Base-by-base conservation (phyloP, 768 basidiomycete genomes). In the Lactifluus subvellereus region DNA sequence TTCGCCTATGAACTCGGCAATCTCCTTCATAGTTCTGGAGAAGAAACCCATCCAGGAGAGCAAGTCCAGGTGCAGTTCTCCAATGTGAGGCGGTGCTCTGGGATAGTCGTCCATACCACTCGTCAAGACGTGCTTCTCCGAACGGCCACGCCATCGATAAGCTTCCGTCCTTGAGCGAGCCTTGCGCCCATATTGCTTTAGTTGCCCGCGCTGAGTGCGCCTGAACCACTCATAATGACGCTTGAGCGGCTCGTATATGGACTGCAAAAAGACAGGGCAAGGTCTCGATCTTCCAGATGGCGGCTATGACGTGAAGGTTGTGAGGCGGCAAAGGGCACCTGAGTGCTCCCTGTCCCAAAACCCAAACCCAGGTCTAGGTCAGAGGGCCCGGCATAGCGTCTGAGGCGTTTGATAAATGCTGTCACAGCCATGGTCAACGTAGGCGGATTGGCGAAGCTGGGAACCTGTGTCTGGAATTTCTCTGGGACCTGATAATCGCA, bases 21-120 rank as follows among this genome's bases (percentile, higher is more conserved):
- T 89, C 52, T 89, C 89, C 57, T 80, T 82, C 95, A 98, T 98
- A 33, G 95, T 98, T 67, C 88, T 80, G 38, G 91, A 84, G 75
- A 98, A 98, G 79, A 94, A 97, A 4, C 84, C 95, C 86, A 98
- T 92, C 95, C 95, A 98, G 35, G 89, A 88, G 66, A 94, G 91
- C 61, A 98, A 75, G 74, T 98, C 95, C 62, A 98, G 73, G 73
- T 98, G 95, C 52, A 98, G 78, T 76, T 98, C 95, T 54, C 96
- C 95, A 2, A 86, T 80, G 70, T 94, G 92, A 6, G 95, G 89
- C 32, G 86, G 84, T 14, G 90, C 94, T 58, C 95, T 82, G 11
- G 95, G 95, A 73, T 95, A 98, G 74, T 98, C 95, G 72, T 98
- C 95, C 86, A 98, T 87, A 1, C 95, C 95, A 69, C 89, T 92